phyloP scores from a whole-genome alignment of 2,329 filamentous ascomycete genomes.

The Cladosporium colombiae region DNA sequence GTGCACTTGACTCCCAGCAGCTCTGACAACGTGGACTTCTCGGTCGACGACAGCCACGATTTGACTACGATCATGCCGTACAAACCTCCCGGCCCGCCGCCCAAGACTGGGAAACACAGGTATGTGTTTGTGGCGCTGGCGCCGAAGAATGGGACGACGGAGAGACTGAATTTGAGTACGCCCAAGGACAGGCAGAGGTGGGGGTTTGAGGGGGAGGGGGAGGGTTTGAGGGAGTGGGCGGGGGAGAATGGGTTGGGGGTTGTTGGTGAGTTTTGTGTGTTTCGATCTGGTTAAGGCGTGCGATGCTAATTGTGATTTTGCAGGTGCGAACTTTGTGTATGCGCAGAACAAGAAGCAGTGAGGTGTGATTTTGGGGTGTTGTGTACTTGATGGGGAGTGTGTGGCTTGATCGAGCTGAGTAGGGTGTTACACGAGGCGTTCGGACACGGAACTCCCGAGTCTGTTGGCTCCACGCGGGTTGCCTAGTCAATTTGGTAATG shows the following conservation, averaged over 20 bases:
- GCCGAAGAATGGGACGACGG: slow-evolving; percentile 47
- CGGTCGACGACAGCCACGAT: no score
- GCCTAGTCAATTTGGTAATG: not conserved
- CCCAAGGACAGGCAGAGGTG: slow-evolving; percentile 56
- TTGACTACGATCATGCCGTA: no score
- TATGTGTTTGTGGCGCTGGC: slow-evolving; percentile 58
- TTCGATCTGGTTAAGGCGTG: slow-evolving; percentile 19
- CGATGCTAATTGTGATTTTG: slow-evolving; percentile 15
- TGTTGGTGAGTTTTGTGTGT: slow-evolving; percentile 40
- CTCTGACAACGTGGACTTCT: not conserved
- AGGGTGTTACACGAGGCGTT: not conserved
- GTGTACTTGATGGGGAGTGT: not conserved
- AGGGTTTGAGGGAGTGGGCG: slow-evolving; percentile 56
- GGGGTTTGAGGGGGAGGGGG: slow-evolving; percentile 54
- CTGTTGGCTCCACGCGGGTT: not conserved
- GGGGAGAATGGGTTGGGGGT: slow-evolving; percentile 49
- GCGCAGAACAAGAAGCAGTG: slow-evolving; percentile 52
- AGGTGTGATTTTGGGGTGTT: not conserved
- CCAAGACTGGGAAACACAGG: slow-evolving; percentile 58
- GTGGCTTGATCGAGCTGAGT: not conserved
- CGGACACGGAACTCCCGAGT: not conserved
- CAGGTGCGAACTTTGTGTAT: slow-evolving; percentile 50
- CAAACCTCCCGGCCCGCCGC: slow-evolving; percentile 56
- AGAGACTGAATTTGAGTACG: slow-evolving; percentile 44
- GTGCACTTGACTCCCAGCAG: slow-evolving; percentile 31